Evolutionary conservation across 2,329 filamentous ascomycete species (phyloP).

Genomic region (Xylaria sp.): DNA sequence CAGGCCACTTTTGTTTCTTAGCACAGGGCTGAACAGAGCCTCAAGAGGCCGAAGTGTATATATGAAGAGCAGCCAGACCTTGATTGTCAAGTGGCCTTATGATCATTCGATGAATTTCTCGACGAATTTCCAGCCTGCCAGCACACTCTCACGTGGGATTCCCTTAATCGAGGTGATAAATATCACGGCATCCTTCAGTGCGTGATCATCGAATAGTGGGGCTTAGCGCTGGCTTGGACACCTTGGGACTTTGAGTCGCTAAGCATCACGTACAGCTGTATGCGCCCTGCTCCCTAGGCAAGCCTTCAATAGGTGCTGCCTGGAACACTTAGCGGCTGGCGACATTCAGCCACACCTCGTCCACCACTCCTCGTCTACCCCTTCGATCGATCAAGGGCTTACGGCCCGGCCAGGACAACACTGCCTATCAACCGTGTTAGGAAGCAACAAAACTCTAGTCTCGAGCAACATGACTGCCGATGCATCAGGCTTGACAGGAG

Average conservation of each 20-base stretch:
- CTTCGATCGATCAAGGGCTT: not conserved
- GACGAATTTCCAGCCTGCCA: slow-evolving; percentile 16
- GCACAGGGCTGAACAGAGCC: slow-evolving; percentile 32
- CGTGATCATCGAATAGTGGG: slow-evolving; percentile 11
- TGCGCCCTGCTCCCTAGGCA: slow-evolving; percentile 20
- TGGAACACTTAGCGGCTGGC: slow-evolving; percentile 9
- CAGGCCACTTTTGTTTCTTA: slow-evolving; percentile 36
- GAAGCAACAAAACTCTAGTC: slow-evolving; percentile 2
- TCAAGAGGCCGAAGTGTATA: slow-evolving; percentile 26
- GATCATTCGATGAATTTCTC: slow-evolving; percentile 33
- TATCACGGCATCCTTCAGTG: slow-evolving; percentile 11
- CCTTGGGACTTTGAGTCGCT: slow-evolving; percentile 1
- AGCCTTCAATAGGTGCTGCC: not conserved
- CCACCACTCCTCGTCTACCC: not conserved
- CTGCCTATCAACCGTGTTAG: not conserved
- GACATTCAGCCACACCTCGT: slow-evolving; percentile 10
- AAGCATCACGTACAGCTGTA: slow-evolving; percentile 18
- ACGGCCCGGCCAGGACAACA: not conserved
- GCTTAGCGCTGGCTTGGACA: slow-evolving; percentile 6
- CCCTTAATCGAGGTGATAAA: slow-evolving; percentile 9
- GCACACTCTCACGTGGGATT: slow-evolving; percentile 4
- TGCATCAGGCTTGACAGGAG: not conserved
- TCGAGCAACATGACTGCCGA: not conserved
- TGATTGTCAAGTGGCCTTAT: slow-evolving; percentile 29
- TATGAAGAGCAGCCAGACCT: slow-evolving; percentile 32